Evolutionary conservation across 1,284 basidiomycete genomes (phyloP), one percentile per base, ranked within the genome.

Genomic region (Peniophora sp.): DNA sequence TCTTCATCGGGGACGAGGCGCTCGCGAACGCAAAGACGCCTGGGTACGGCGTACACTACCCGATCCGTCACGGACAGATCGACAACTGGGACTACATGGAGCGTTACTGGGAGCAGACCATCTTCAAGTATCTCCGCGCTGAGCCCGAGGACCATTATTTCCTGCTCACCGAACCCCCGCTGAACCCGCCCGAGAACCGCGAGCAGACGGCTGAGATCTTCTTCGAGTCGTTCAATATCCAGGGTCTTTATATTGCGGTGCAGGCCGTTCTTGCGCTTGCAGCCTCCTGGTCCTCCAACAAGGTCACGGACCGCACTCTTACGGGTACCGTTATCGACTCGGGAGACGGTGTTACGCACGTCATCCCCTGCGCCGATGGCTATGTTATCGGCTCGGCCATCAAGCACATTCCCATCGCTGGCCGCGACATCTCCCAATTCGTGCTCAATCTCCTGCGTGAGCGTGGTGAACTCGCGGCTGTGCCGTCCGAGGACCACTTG

Each of bases 61-160:
- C 97, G 20, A 98, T 99, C 65, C 83, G 91, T 51, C 97, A 99
- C 66, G 97, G 97, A 36, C 87, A 93, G 84, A 97, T 99, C 64
- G 97, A 99, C 59, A 98, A 99, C 66, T 99, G 97, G 97, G 97
- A 99, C 71, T 85, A 97, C 62, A 99, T 99, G 97, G 97, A 99
- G 69, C 78, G 97, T 10, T 99, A 95, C 71, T 99, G 96, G 97
- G 95, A 98, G 69, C 96, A 99, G 75, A 93, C 89, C 59, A 99
- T 99, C 79, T 99, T 99, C 85, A 99, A 99, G 73, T 99, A 99
- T 73, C 78, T 99, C 55, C 81, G 96, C 53, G 95, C 95, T 12
- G 97, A 99, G 70, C 97, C 97, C 12, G 97, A 99, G 71, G 97
- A 99, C 70, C 97, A 99, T 69, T 92, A 98, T 69, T 97, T 98